Percentiles rank a stretch among this genome's conserved stretches.
phyloP scores from a whole-genome alignment of 306 rosid genomes.

The Pueraria montana region DNA sequence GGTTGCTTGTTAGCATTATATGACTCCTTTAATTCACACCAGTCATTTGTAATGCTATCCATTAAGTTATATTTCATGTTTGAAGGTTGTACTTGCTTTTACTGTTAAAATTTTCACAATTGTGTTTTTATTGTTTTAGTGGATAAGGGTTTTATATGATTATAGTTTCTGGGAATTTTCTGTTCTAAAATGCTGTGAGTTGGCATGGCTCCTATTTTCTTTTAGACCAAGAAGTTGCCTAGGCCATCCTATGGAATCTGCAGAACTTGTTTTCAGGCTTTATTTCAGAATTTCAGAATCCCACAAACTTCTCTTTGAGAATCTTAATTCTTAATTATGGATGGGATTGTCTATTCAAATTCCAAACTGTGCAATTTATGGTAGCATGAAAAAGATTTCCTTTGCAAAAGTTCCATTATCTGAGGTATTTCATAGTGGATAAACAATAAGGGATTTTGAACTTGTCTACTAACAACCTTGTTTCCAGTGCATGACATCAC shows the following conservation, averaged over 20 bases:
- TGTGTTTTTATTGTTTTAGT: neutral
- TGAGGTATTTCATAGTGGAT: conserved; percentile 22
- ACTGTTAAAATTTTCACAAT: neutral
- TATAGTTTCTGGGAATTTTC: conserved; percentile 13
- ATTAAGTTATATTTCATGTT: conserved; percentile 9
- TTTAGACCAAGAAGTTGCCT: conserved; percentile 16
- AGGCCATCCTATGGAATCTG: conserved; percentile 1
- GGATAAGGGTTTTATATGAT: too few species aligned
- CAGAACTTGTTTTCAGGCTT: neutral
- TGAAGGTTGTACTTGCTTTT: conserved; percentile 16
- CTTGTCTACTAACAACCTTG: conserved; percentile 4
- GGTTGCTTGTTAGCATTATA: conserved; percentile 31
- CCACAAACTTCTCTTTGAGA: neutral
- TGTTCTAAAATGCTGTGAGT: neutral
- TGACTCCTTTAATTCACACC: neutral
- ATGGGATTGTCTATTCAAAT: conserved; percentile 24
- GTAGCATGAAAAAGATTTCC: neutral
- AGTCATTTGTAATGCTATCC: conserved; percentile 3
- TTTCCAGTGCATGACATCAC: conserved; percentile 12
- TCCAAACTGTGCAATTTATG: conserved; percentile 15
- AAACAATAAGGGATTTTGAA: neutral
- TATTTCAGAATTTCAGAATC: neutral
- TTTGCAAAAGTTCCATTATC: neutral
- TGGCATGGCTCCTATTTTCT: conserved; percentile 1
- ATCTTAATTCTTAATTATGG: neutral